Evolutionary conservation across 1,284 basidiomycete species (phyloP), one percentile per base, ranked within the genome.

Genomic region (Apiotrichum veenhuisii): DNA sequence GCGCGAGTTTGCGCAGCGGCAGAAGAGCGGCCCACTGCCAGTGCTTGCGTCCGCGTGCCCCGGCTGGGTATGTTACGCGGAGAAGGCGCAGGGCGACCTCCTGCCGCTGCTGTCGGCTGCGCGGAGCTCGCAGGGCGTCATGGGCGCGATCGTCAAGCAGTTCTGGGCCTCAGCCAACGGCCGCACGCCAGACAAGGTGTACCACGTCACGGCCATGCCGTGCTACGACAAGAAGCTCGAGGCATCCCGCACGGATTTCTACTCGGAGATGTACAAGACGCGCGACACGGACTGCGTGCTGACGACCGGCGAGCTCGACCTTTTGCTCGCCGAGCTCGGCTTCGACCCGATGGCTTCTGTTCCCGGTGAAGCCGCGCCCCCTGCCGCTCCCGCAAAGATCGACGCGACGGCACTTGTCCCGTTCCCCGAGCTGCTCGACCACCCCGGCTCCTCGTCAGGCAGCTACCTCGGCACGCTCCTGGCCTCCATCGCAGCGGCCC

Each of bases 141-240:
- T 95, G 84, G 96, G 96, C 7, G 87, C 88, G 3, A 77, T 99
- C 43, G 91, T 94, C 55, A 98, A 98, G 79, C 81, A 84, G 51
- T 91, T 86, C 86, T 83, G 91, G 73, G 88, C 80, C 3, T 72
- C 72, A 48, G 79, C 79, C 62, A 85, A 85, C 81, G 82, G 80
- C 3, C 84, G 17, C 67, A 92, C 88, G 33, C 87, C 90, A 1
- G 81, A 88, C 66, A 81, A 90, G 66, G 83, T 97, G 52, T 98
- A 98, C 75, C 96, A 99, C 69, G 90, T 98, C 59, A 85, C 91
- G 0, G 91, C 98, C 41, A 98, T 98, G 94, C 94, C 95, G 0
- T 99, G 96, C 78, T 98, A 98, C 76, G 96, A 99, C 82, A 98
- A 98, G 79, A 99, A 99, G 74, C 86, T 99, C 26, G 96, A 99